Evolutionary conservation across 129 eudicot species (phyloP).

Genomic region (Flaveria bidentis): DNA sequence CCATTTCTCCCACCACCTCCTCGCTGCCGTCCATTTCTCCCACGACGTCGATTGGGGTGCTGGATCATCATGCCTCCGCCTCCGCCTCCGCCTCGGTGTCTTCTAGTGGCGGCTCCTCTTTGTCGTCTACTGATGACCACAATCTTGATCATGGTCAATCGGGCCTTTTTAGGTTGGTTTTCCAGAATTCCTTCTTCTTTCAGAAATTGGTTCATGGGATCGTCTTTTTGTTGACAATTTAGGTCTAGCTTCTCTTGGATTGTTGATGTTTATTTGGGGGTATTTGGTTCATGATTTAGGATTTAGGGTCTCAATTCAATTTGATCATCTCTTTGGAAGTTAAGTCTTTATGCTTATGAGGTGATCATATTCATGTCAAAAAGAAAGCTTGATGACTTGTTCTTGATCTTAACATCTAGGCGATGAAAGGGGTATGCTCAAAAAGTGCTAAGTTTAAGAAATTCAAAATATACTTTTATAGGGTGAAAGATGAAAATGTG

Average conservation of each 20-base stretch:
- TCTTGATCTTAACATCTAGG: background rate
- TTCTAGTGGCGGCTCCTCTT: slow-evolving; percentile 82
- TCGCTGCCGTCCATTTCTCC: slow-evolving; percentile 31
- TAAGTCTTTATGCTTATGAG: background rate
- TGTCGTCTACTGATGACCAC: slow-evolving; percentile 61
- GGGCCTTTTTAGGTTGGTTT: slow-evolving; percentile 56
- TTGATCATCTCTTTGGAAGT: background rate
- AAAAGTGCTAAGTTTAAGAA: background rate
- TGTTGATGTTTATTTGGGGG: background rate
- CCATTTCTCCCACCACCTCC: slow-evolving; percentile 46
- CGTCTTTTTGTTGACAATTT: background rate
- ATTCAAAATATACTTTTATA: background rate
- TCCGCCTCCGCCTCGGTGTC: slow-evolving; percentile 48
- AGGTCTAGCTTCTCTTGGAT: background rate
- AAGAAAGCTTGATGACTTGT: background rate
- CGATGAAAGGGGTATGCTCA: background rate
- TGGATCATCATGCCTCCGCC: no score
- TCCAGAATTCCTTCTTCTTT: background rate
- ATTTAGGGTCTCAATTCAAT: background rate
- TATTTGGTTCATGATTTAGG: background rate
- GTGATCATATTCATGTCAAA: background rate
- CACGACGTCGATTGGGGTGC: no score
- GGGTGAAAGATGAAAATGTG: background rate
- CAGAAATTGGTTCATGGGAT: no score
- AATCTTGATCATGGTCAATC: slow-evolving; percentile 56